Evolutionary conservation across 1,284 basidiomycete species (phyloP), one percentile per base, ranked within the genome.

Genomic region (Ganoderma leucocontextum): DNA sequence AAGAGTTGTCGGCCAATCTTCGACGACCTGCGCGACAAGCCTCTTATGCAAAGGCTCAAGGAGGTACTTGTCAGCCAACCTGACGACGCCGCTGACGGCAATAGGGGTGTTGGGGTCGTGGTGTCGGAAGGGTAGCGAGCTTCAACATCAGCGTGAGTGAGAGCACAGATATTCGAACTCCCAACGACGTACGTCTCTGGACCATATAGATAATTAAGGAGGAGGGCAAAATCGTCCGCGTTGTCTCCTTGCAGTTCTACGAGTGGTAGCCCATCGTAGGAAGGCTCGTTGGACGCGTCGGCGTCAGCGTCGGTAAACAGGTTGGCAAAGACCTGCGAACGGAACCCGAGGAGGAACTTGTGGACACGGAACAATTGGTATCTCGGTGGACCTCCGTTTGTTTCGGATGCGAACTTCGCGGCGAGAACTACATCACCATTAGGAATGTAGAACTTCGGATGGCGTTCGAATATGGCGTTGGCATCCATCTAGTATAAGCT

Each of bases 21-120:
- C 17, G 49, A 41, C 33, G 53, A 63, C 62, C 42, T 61, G 42
- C 29, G n/a, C 4, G 41, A 61, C n/a, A 42, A 61, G 42, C 0
- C 42, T 25, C 15, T 15, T 42, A 13, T 42, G 60, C 25, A 61
- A 13, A n/a, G 22, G 25, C 17, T 61, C 60, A 15, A 61, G 41
- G 42, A 61, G 29, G 29, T 61, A 61, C 60, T 61, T 61, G 60
- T 44, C 60, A 6, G 60, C 42, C 22, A 61, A 25, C 13, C 60
- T 41, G 41, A 61, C 15, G 25, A 61, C 25, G 7, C 41, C 42
- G 17, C 25, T 47, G 42, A 61, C 1, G 15, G 42, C 5, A 17
- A 61, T 29, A 33, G 42, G 60, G 22, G 41, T 61, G 41, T 25
- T 29, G n/a, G 60, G 60, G 25, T 44, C 42, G 15, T 33, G 29